Evolutionary conservation across 2,329 filamentous ascomycete genomes (phyloP), one percentile per base, ranked within the genome.

Genomic region (Clarireedia monteithiana): DNA sequence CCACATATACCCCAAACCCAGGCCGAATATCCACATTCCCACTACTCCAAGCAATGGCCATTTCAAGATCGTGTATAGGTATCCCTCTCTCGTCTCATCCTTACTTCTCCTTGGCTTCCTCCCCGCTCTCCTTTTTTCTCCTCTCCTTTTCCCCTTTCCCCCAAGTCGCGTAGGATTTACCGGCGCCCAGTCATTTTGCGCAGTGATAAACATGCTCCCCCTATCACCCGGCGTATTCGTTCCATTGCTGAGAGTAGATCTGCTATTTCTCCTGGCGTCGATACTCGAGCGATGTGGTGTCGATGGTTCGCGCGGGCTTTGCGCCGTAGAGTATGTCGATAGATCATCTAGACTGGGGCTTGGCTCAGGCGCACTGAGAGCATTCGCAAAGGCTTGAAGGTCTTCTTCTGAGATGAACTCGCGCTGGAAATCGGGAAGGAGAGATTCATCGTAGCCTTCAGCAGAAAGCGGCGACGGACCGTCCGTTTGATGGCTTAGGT

Each of bases 151-250:
- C 53, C 77, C 76, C 23, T 61, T 59, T 12, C 57, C 30, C 57
- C 53, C 52, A 39, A 49, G 15, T 24, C 50, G 59, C 30, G 50
- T 59, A 27, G 75, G 64, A 63, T 88, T 85, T 12, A 97, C 83
- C 0, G 94, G 94, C 15, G 89, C 85, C 94, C 94, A 99, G 75
- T 99, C 94, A 70, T 95, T 95, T 68, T 95, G 83, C 42, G 94
- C 92, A 3, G 89, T 88, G 65, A 97, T 89, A 69, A 91, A 91
- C 27, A 69, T 48, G 42, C 60, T 62, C 49, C 27, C 57, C 45
- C 42, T 52, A 52, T 42, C 62, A 53, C 45, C 52, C 1, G 42
- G 42, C 34, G 50, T 49, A 36, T 55, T 55, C 49, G 12, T 57
- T 30, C 45, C 51, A 54, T 39, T 63, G 48, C 38, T 49, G 20